Base-by-base conservation (phyloP, 345 rosid genomes). In the Pugionium dolabratum region DNA sequence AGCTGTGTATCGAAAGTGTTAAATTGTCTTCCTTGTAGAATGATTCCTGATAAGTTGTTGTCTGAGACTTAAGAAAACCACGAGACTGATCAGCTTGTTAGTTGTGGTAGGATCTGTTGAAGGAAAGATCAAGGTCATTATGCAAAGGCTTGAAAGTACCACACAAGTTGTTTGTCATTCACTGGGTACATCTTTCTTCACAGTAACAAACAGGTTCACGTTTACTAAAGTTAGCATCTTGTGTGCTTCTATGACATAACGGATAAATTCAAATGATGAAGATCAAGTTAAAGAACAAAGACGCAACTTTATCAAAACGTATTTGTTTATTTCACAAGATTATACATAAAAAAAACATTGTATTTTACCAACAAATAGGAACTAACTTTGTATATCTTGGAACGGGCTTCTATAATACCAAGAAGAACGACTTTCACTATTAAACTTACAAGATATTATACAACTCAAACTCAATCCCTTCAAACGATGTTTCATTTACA, bases 91-190 rank as follows among this genome's bases (percentile, higher is more conserved):
- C 2, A 64, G 51, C 10, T 36, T 49, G 67, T 7, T 49, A 48
- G 11, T 27, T 39, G 1, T 51, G 9, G 4, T 1, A 51, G 58
- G 59, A 64, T 64, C 7, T 40, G 32, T 64, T 64, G 50, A 63
- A 63, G 4, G 57, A 63, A 8, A 61, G 59, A 53, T 76, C 83
- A 50, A 81, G 70, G n/a, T 18, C 18, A 18, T 18, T 18, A 18
- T 18, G 18, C 18, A 18, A 18, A 18, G 18, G 18, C 18, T 18
- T 18, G 18, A 18, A 18, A 18, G 18, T 32, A 80, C 69, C 1
- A 44, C 2, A 45, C 6, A 79, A 48, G 0, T 43, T 35, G 4
- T 18, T 18, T 18, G 18, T 18, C 18, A 18, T 18, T 18, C 18
- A 18, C 0, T 18, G 18, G 18, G 18, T 18, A 18, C 18, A 18